phyloP scores from a whole-genome alignment of 148 eudicot genomes.

The Talinum fruticosum region DNA sequence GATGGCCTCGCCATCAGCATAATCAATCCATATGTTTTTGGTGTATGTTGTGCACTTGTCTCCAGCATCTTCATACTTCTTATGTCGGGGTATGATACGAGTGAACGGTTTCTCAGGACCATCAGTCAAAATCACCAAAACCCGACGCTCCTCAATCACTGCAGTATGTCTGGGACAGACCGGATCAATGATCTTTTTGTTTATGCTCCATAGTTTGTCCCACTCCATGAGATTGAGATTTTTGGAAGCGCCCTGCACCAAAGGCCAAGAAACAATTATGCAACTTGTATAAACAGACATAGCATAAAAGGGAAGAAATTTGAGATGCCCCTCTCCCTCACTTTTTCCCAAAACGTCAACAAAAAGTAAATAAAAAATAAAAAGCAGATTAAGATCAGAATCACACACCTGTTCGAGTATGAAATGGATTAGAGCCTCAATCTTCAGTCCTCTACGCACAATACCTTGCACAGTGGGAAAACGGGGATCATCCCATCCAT shows the following conservation, averaged over 20 bases:
- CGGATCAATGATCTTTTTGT: slow-evolving; percentile 89
- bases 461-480: slow-evolving; percentile 99
- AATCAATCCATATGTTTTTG: slow-evolving; percentile 77
- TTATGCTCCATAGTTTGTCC: slow-evolving; percentile 97
- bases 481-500: slow-evolving; percentile 98
- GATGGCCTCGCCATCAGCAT: slow-evolving; percentile 69
- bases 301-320: neutral
- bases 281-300: neutral
- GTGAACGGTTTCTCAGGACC: slow-evolving; percentile 81
- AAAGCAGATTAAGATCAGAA: neutral
- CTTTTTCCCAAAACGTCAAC: too few species aligned
- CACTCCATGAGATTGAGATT: slow-evolving; percentile 98
- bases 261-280: slow-evolving; percentile 3
- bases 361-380: too few species aligned
- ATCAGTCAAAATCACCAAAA: slow-evolving; percentile 62
- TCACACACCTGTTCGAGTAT: slow-evolving; percentile 79
- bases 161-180: slow-evolving; percentile 97
- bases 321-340: too few species aligned
- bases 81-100: slow-evolving; percentile 77
- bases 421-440: slow-evolving; percentile 89
- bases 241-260: slow-evolving; percentile 86
- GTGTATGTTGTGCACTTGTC: slow-evolving; percentile 77
- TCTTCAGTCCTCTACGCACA: slow-evolving; percentile 88
- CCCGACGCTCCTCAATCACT: slow-evolving; percentile 60
- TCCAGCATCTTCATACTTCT: slow-evolving; percentile 88